Conservation (phyloP, 2,329 filamentous ascomycete genomes). For the Cladorrhinum sp. region DNA sequence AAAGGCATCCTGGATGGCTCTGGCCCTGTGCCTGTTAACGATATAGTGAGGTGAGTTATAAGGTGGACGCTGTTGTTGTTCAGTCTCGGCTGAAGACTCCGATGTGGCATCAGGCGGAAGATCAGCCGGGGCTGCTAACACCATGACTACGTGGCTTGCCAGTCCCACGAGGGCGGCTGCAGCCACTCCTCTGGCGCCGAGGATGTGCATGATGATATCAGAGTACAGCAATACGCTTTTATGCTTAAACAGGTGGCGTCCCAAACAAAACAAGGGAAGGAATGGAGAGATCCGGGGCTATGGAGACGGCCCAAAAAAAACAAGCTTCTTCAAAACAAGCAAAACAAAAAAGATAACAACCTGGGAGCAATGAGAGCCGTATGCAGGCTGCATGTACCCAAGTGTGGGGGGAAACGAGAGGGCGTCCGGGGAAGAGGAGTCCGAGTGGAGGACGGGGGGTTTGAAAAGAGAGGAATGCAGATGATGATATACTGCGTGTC, state of each 20-base stretch:
- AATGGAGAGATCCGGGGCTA: not conserved
- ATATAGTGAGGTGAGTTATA: slow-evolving; percentile 18
- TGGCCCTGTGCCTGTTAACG: slow-evolving; percentile 44
- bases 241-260: not conserved
- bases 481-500: not conserved
- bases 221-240: not conserved
- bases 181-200: not conserved
- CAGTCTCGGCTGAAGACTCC: not conserved
- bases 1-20: slow-evolving; percentile 66
- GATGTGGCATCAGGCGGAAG: not conserved
- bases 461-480: not conserved
- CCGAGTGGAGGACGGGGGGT: not conserved
- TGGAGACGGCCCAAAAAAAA: not conserved
- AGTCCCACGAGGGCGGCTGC: slow-evolving; percentile 15
- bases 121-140: not conserved
- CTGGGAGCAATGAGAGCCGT: not conserved
- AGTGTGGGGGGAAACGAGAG: not conserved
- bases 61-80: not conserved
- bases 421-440: not conserved
- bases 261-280: not conserved
- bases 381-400: not conserved
- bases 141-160: slow-evolving; percentile 16
- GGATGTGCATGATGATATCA: not conserved
- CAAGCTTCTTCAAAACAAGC: not conserved
- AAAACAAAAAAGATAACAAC: not conserved